Conservation (phyloP, 345 rosid genomes). For the Acer campestre region DNA sequence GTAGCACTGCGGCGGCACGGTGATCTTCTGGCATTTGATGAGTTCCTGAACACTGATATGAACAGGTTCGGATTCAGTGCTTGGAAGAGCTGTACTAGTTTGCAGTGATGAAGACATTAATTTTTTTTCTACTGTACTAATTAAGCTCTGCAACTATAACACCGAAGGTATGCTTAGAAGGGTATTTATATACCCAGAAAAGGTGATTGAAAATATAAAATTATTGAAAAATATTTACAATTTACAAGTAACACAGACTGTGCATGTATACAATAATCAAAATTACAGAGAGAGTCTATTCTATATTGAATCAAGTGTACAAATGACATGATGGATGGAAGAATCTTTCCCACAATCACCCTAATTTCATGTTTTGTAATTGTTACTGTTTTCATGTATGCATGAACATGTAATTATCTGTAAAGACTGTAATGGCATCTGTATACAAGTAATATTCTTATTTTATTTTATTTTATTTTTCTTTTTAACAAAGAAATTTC, state of each 20-base stretch:
- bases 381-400: background rate
- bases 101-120: slow-evolving; percentile 11
- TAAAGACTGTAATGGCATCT: too few relatives aligned
- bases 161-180: background rate
- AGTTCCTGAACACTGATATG: slow-evolving; percentile 30
- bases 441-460: background rate
- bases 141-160: background rate
- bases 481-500: background rate
- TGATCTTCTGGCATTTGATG: slow-evolving; percentile 21
- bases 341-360: background rate
- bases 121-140: background rate
- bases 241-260: too few relatives aligned
- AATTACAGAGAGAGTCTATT: background rate
- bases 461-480: too few relatives aligned
- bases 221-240: background rate
- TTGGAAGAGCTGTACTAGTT: background rate
- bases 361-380: background rate
- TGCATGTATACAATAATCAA: background rate
- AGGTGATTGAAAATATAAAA: background rate
- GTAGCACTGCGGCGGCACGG: slow-evolving; percentile 28
- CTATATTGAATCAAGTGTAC: background rate
- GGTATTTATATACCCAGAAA: slow-evolving; percentile 15
- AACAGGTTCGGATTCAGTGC: background rate
- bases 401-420: background rate
- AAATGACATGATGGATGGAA: background rate